Conservation (phyloP, 2,329 filamentous ascomycete genomes). For the Spiromastix sp. region DNA sequence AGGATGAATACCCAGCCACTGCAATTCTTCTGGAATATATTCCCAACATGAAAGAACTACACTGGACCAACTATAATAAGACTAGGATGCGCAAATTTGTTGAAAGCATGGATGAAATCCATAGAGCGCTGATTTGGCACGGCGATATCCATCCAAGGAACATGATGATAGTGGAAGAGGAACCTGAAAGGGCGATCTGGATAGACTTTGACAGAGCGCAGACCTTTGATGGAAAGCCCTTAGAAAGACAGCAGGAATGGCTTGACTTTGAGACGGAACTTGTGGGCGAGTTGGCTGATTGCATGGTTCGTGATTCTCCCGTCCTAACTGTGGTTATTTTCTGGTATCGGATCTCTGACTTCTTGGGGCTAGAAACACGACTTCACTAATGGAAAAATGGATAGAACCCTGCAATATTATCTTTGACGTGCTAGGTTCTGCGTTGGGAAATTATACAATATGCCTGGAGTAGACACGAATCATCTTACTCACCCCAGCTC, state of each 20-base stretch:
- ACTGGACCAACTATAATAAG: constrained; percentile 15
- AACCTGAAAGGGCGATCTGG: constrained; percentile 12
- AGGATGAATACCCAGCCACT: constrained; percentile 13
- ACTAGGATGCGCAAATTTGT: constrained; percentile 11
- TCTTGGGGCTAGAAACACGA: too few species aligned
- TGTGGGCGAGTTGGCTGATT: background rate
- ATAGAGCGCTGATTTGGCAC: constrained; percentile 14
- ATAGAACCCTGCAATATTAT: too few species aligned
- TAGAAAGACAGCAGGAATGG: background rate
- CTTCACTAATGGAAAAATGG: too few species aligned
- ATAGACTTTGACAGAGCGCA: constrained; percentile 6
- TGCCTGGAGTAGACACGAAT: too few species aligned
- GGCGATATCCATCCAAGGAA: constrained; percentile 18
- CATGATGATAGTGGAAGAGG: constrained; percentile 13
- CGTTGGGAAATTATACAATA: too few species aligned
- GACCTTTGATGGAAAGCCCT: constrained; percentile 1
- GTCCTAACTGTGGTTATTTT: too few species aligned
- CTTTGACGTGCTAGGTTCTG: too few species aligned
- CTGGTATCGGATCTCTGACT: too few species aligned
- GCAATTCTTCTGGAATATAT: constrained; percentile 21
- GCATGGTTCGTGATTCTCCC: background rate
- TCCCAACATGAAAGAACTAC: constrained; percentile 12
- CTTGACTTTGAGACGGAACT: background rate
- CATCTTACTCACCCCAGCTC: too few species aligned
- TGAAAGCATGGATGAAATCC: constrained; percentile 15